Evolutionary conservation across 495 filamentous ascomycete genomes (phyloP).

Genomic region (Zalerion maritima): DNA sequence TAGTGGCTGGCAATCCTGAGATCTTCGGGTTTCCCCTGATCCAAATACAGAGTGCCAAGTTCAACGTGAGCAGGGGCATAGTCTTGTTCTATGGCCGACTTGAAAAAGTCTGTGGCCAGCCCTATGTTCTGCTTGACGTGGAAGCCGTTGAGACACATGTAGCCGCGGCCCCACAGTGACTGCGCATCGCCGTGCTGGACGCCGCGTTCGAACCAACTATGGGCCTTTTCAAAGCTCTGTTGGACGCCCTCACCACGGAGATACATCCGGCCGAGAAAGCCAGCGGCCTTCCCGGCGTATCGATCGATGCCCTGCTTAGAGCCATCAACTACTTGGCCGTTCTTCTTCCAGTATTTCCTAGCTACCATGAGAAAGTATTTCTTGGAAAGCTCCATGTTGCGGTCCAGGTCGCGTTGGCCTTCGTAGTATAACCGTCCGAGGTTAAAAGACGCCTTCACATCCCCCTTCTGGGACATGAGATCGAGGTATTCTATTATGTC

Average conservation of each 20-base stretch:
- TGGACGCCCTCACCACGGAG: constrained; percentile 79
- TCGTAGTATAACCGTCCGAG: constrained; percentile 85
- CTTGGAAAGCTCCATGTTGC: constrained; percentile 59
- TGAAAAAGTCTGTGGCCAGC: constrained; percentile 68
- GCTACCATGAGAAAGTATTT: constrained; percentile 72
- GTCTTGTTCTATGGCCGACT: constrained; percentile 71
- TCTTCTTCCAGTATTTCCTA: constrained; percentile 75
- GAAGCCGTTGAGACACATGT: constrained; percentile 78
- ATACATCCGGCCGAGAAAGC: constrained; percentile 85
- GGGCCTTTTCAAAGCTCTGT: constrained; percentile 61
- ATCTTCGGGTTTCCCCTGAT: constrained; percentile 64
- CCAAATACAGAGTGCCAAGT: constrained; percentile 74
- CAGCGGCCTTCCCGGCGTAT: constrained; percentile 75
- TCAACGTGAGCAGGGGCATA: constrained; percentile 68
- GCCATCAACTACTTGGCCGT: constrained; percentile 30
- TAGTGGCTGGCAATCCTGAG: constrained; percentile 57
- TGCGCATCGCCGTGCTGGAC: constrained; percentile 64
- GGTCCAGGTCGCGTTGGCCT: constrained; percentile 58
- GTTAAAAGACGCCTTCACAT: constrained; percentile 81
- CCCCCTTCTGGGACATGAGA: constrained; percentile 83
- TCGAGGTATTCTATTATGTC: constrained; percentile 93
- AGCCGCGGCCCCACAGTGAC: constrained; percentile 71
- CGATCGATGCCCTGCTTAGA: constrained; percentile 52
- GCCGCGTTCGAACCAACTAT: constrained; percentile 78
- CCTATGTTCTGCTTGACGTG: constrained; percentile 60